phyloP scores from a whole-genome alignment of 257 asterid species.

The Solanum etuberosum region DNA sequence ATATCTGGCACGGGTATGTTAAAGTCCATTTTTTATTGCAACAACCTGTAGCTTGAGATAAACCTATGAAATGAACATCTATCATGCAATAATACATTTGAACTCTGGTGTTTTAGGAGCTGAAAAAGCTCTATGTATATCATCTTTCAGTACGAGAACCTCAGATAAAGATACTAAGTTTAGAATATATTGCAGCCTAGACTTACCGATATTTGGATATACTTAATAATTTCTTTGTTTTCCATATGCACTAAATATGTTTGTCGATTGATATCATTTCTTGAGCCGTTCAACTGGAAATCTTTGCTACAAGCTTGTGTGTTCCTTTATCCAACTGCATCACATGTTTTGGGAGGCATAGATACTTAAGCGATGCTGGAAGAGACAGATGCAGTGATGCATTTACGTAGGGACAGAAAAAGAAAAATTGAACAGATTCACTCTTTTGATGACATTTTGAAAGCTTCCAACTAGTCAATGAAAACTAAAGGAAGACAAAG shows the following conservation, averaged over 20 bases:
- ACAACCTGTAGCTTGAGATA: neutral
- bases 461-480: neutral
- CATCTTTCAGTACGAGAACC: neutral
- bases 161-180: neutral
- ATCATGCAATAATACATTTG: neutral
- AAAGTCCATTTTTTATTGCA: neutral
- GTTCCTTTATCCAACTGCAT: constrained; percentile 14
- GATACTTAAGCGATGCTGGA: constrained; percentile 29
- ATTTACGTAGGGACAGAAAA: neutral
- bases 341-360: constrained; percentile 31
- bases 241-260: neutral
- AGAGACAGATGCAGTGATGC: neutral
- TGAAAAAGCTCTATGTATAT: neutral
- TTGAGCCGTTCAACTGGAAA: neutral
- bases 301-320: neutral
- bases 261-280: neutral
- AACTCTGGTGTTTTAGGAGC: neutral
- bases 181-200: neutral
- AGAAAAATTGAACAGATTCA: neutral
- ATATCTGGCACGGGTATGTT: neutral
- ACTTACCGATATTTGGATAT: neutral
- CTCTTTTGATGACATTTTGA: neutral
- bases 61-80: neutral
- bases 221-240: neutral
- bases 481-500: neutral